Conservation (phyloP, 73 alveolate species). For the Tetrahymena thermophila region DNA sequence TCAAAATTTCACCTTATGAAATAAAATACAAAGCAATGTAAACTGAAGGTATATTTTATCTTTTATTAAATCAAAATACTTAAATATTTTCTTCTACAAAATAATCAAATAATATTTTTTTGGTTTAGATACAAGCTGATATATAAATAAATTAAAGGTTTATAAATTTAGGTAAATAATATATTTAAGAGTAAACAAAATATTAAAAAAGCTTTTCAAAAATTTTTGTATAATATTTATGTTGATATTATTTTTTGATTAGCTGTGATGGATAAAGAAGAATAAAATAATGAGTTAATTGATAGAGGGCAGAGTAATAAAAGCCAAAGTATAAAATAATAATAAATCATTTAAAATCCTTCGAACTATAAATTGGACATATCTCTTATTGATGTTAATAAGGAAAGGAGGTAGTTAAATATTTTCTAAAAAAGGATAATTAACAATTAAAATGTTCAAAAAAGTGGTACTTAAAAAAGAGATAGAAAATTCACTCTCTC, state of each 20-base stretch:
- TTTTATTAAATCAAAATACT: too few species aligned
- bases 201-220: neutral
- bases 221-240: too few species aligned
- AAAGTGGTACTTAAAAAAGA: neutral
- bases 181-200: neutral
- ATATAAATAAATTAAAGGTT: too few species aligned
- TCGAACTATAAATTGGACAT: neutral
- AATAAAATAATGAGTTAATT: neutral
- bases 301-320: neutral
- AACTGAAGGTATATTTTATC: too few species aligned
- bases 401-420: neutral
- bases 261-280: neutral
- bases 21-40: too few species aligned
- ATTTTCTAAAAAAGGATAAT: neutral
- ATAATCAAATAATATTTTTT: too few species aligned
- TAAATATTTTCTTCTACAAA: too few species aligned
- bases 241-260: neutral
- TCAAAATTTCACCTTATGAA: too few species aligned
- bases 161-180: too few species aligned
- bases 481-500: neutral
- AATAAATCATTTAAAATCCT: neutral
- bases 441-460: neutral
- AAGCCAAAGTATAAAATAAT: neutral
- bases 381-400: neutral
- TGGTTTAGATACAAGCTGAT: too few species aligned